These are phyloP conservation scores for Solanum acaule DNA, from an alignment of 257 asterid genomes.

Conservation along the genomic window DNA sequence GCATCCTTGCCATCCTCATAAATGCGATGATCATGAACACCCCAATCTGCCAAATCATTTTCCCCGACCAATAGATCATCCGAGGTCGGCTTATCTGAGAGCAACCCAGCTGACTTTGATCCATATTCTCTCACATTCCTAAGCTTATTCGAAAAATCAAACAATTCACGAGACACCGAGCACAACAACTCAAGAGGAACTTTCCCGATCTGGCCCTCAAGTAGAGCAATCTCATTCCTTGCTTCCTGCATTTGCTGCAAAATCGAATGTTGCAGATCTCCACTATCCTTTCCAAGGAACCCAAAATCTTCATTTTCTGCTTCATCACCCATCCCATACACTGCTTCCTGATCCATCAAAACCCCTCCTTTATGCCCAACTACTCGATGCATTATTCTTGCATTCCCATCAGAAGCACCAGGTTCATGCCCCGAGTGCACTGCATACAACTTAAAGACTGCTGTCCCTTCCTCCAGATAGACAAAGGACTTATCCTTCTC, in stretches of 20 bases:
- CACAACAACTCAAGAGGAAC: conserved; percentile 47
- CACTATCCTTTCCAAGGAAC: conserved; percentile 49
- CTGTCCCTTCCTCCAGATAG: conserved; percentile 93
- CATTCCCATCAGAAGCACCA: conserved; percentile 93
- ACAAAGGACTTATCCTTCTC: conserved; percentile 93
- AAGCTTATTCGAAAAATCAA: conserved; percentile 54
- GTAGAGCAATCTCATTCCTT: conserved; percentile 68
- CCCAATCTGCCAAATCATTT: conserved; percentile 96
- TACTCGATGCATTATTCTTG: conserved; percentile 91
- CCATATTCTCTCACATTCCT: conserved; percentile 71
- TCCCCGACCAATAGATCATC: conserved; percentile 86
- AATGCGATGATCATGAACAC: conserved; percentile 60
- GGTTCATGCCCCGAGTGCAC: conserved; percentile 98
- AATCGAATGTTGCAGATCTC: conserved; percentile 55
- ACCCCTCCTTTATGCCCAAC: conserved; percentile 88
- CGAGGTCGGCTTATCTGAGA: conserved; percentile 64
- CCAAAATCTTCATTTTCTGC: conserved; percentile 69
- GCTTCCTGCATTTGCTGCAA: conserved; percentile 74
- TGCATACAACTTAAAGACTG: conserved; percentile 88
- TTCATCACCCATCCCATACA: conserved; percentile 72
- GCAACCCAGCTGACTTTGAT: conserved; percentile 44
- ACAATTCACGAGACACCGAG: conserved; percentile 68
- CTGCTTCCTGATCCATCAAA: conserved; percentile 70
- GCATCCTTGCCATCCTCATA: conserved; percentile 76
- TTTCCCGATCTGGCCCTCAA: conserved; percentile 72